A percentile compares a stretch with the other conserved stretches of the same genome.
Evolutionary conservation across 2,329 filamentous ascomycete species (phyloP).

Genomic region (Parastagonospora nodorum): DNA sequence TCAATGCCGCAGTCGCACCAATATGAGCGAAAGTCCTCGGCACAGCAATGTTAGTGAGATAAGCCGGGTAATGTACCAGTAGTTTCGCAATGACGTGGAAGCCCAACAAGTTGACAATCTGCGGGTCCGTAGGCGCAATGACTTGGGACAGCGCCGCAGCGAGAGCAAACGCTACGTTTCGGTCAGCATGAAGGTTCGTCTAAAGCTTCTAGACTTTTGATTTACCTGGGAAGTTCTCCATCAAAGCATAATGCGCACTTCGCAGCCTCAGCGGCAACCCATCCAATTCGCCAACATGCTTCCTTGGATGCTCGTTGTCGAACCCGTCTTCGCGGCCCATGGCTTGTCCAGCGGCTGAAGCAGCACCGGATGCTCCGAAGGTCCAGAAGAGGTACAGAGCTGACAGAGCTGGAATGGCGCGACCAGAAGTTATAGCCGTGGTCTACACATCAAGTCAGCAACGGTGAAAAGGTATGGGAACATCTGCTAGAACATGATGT

Average conservation of each 20-base stretch:
- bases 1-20: conserved; percentile 25
- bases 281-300: conserved; percentile 13
- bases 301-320: conserved; percentile 22
- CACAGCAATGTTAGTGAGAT: conserved; percentile 22
- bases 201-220: background rate
- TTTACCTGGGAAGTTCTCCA: conserved; percentile 30
- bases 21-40: conserved; percentile 23
- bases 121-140: conserved; percentile 25
- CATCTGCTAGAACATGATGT: too few relatives aligned
- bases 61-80: conserved; percentile 26
- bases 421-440: conserved; percentile 22
- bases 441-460: conserved; percentile 1
- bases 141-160: conserved; percentile 27
- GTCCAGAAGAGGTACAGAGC: conserved; percentile 30
- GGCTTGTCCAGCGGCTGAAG: conserved; percentile 26
- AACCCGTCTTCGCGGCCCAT: conserved; percentile 23
- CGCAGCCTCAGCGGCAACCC: conserved; percentile 24
- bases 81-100: conserved; percentile 29
- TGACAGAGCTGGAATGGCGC: conserved; percentile 27
- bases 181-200: background rate
- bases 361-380: conserved; percentile 25
- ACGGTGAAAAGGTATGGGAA: background rate
- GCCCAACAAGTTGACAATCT: conserved; percentile 26
- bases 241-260: conserved; percentile 26
- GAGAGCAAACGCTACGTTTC: conserved; percentile 19